Evolutionary conservation across 169 alveolate genomes (phyloP), one percentile per base, ranked within the genome.

Genomic region (Plasmodium reichenowi): DNA sequence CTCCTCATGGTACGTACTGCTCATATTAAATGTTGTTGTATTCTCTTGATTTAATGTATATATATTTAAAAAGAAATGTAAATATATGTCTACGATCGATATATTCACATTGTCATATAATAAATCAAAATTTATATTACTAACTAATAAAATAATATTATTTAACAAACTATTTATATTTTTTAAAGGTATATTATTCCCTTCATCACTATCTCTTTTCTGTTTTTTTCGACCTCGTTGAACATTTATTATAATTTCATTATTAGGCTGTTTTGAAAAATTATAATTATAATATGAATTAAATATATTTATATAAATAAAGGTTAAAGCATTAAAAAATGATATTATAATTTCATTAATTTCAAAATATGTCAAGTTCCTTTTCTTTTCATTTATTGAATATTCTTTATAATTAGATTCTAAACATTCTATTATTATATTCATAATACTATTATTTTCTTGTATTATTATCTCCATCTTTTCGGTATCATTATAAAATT

Each of bases 191-290:
- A 58, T 29, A 22, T 59, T 70, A 47, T 70, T 83, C 47, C 68
- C 91, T 83, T 83, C 91, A 13, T 83, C 91, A 48, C 24, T 70
- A 1, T 67, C 91, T 72, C 71, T 83, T 70, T 83, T 83, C 24
- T 48, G 62, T 45, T 83, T 83, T 83, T 83, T 83, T 24, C 91
- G 58, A 62, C 91, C 91, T 43, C 91, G 68, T 66, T 83, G 91
- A 29, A 54, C 85, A 70, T 56, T 83, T 13, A 67, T 38, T 38
- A 83, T 32, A 12, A 83, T 50, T 29, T 83, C 91, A 6, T 52
- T 17, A 58, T 83, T 83, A 17, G 38, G 67, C 7, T 83, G 83
- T 15, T 83, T 83, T 17, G 73, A 54, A 63, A 83, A 83, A 45
- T 83, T 70, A 15, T 43, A 38, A 50, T 59, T 83, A 71, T 68